Conservation (phyloP, 2,329 filamentous ascomycete genomes). For the Cryphonectria nitschkei region DNA sequence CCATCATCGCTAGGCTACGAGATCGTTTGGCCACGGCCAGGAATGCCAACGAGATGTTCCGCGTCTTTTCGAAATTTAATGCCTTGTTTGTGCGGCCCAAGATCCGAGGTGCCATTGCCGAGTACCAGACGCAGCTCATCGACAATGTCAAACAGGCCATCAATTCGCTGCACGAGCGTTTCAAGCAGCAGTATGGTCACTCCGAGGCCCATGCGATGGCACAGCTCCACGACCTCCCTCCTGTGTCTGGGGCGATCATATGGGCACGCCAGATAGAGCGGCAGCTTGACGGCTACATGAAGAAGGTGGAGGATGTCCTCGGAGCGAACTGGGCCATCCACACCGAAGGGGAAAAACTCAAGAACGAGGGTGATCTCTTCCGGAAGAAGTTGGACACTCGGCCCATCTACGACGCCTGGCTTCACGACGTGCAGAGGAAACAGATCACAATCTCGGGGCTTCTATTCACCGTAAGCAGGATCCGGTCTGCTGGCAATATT, state of each 20-base stretch:
- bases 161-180: constrained; percentile 87
- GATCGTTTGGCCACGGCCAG: constrained; percentile 94
- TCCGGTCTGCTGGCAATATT: constrained; percentile 86
- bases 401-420: constrained; percentile 94
- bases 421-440: constrained; percentile 83
- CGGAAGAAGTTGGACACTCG: constrained; percentile 93
- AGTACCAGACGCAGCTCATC: constrained; percentile 97
- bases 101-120: constrained; percentile 94
- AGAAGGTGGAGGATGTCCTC: constrained; percentile 97
- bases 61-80: constrained; percentile 99
- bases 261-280: constrained; percentile 97
- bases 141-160: constrained; percentile 98
- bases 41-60: constrained; percentile 99
- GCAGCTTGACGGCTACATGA: constrained; percentile 95
- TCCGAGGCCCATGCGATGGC: constrained; percentile 99
- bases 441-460: constrained; percentile 91
- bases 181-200: constrained; percentile 98
- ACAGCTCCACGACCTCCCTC: constrained; percentile 91
- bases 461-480: constrained; percentile 85
- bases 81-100: constrained; percentile 98
- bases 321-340: constrained; percentile 94
- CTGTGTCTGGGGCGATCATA: constrained; percentile 95
- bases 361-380: constrained; percentile 90
- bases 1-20: constrained; percentile 91
- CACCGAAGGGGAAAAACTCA: constrained; percentile 90